Conservation (phyloP, 2,329 filamentous ascomycete genomes). For the Coniochaeta pulveracea region DNA sequence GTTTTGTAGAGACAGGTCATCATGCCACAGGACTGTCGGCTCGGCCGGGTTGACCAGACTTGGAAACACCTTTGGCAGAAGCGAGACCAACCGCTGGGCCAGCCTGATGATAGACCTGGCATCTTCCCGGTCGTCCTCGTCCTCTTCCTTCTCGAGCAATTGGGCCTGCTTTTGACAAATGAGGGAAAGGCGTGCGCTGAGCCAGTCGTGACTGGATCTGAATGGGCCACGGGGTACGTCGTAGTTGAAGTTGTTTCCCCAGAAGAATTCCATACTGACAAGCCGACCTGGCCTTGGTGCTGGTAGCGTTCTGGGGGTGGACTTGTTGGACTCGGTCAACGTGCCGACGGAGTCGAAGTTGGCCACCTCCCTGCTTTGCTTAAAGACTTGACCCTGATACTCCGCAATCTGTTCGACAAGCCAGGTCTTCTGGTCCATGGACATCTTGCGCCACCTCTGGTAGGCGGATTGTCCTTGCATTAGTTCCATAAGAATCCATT, state of each 20-base stretch:
- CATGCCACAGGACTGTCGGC: constrained; percentile 21
- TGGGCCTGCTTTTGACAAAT: constrained; percentile 16
- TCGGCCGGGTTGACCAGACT: constrained; percentile 12
- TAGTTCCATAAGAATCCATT: constrained; percentile 26
- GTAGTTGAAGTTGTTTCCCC: constrained; percentile 17
- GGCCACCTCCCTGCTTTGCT: constrained; percentile 9
- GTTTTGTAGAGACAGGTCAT: constrained; percentile 25
- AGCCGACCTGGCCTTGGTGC: constrained; percentile 13
- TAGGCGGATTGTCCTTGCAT: constrained; percentile 15
- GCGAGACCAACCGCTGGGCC: constrained; percentile 15
- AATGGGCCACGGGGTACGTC: constrained; percentile 24
- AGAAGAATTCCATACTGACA: constrained; percentile 22
- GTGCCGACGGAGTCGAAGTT: constrained; percentile 16
- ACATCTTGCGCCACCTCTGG: constrained; percentile 19
- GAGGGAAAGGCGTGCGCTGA: constrained; percentile 19
- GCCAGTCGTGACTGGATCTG: constrained; percentile 24
- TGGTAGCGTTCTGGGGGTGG: background rate
- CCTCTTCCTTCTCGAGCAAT: constrained; percentile 11
- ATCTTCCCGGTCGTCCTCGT: constrained; percentile 20
- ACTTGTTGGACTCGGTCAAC: constrained; percentile 7
- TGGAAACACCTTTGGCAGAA: constrained; percentile 22
- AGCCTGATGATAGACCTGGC: constrained; percentile 15
- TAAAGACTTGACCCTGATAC: constrained; percentile 17
- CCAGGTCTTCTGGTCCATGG: constrained; percentile 18
- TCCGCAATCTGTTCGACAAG: constrained; percentile 19